Evolutionary conservation across 202 grass and related monocot species (phyloP), one percentile per base, ranked within the genome.

Genomic region (Eragrostis tef): DNA sequence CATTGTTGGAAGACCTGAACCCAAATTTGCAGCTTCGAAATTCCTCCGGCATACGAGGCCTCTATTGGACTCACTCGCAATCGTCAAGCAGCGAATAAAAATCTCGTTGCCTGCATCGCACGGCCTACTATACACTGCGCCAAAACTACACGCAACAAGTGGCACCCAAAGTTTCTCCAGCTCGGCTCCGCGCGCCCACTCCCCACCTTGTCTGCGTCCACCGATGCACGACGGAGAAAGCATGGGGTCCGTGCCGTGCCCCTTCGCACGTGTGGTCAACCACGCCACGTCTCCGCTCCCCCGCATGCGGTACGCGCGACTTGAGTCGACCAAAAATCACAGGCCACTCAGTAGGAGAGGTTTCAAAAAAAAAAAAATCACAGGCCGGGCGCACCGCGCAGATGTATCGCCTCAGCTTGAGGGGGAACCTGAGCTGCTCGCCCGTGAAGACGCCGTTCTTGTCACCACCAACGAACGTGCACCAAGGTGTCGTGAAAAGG

Each of bases 381-480:
- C n/a, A n/a, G n/a, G n/a, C n/a, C n/a, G n/a, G n/a, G n/a, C n/a
- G n/a, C n/a, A n/a, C n/a, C 0, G 26, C n/a, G 50, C 86, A 83
- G 29, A 51, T 61, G 67, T 60, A 44, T n/a, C 68, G 59, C 52
- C 65, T 36, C 73, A 76, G 62, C 79, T 73, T 83, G 67, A 52
- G 49, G 39, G 80, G 66, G 44, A 66, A 49, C 80, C 31, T 59
- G 39, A 63, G 54, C 25, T 66, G 67, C 48, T 31, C 17, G 16
- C 36, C 67, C 9, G 11, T 16, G 51, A 64, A 79, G 6, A 1
- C 78, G 16, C 8, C 29, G 12, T 1, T 7, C 12, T 63, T 11
- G 11, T 87, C 52, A 0, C 20, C 75, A 20, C 21, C 22, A 19
- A 3, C 27, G 10, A 34, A 34, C 61, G 29, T 53, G 70, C 75